Conservation (phyloP, 495 filamentous ascomycete genomes). For the Annulohypoxylon stygium region DNA sequence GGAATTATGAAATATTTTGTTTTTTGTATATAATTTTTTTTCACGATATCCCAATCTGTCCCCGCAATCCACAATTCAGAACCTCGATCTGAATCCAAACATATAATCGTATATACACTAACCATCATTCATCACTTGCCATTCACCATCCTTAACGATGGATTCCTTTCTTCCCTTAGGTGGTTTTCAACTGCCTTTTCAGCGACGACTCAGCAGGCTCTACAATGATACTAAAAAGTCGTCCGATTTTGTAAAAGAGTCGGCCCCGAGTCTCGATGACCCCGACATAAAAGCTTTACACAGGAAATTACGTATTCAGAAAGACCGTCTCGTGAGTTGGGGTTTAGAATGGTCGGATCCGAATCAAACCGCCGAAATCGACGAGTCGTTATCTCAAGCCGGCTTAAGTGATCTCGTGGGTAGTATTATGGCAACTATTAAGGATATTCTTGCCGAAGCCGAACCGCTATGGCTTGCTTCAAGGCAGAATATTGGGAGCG, state of each 20-base stretch:
- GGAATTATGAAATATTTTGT: background rate
- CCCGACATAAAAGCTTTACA: constrained; percentile 68
- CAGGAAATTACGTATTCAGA: constrained; percentile 73
- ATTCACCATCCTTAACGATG: constrained; percentile 51
- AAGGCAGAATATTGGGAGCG: constrained; percentile 58
- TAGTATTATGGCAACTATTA: constrained; percentile 90
- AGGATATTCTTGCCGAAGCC: constrained; percentile 86
- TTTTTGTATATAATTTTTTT: background rate
- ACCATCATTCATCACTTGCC: background rate
- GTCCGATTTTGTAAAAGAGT: constrained; percentile 83
- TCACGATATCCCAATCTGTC: background rate
- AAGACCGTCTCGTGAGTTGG: constrained; percentile 85
- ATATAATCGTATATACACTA: background rate
- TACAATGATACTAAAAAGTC: constrained; percentile 94
- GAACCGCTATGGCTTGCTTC: constrained; percentile 78
- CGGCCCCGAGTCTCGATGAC: constrained; percentile 68
- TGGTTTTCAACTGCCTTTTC: constrained; percentile 65
- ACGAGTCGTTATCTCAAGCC: constrained; percentile 84
- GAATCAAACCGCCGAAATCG: constrained; percentile 78
- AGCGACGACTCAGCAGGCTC: constrained; percentile 84
- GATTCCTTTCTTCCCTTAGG: constrained; percentile 62
- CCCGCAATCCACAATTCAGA: background rate
- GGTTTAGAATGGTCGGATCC: constrained; percentile 90
- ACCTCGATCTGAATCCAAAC: background rate
- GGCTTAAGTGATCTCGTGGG: constrained; percentile 88